Percentiles rank a stretch among this genome's conserved stretches.
Evolutionary conservation across 768 basidiomycete species (phyloP).

Genomic region (Pulveroboletus sp.): DNA sequence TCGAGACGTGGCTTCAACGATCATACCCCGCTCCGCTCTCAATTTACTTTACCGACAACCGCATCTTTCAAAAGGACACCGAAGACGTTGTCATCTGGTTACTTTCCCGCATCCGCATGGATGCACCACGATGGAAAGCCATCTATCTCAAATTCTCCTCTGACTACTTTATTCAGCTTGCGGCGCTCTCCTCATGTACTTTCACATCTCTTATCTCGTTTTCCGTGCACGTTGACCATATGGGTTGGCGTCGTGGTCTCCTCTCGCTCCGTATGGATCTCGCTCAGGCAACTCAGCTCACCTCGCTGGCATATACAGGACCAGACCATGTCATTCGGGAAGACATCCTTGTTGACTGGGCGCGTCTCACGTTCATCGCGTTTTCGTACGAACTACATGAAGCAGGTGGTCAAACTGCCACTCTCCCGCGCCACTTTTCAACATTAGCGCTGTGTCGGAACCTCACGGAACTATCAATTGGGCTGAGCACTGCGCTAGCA

Average conservation of each 20-base stretch:
- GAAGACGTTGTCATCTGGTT: slow-evolving; percentile 19
- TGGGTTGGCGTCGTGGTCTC: slow-evolving; percentile 25
- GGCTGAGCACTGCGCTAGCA: slow-evolving; percentile 10
- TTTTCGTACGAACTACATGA: slow-evolving; percentile 25
- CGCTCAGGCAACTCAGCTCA: slow-evolving; percentile 13
- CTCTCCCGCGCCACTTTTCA: slow-evolving; percentile 19
- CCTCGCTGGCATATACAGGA: slow-evolving; percentile 22
- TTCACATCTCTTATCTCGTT: slow-evolving; percentile 23
- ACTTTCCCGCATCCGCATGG: slow-evolving; percentile 14
- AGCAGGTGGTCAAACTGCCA: slow-evolving; percentile 22
- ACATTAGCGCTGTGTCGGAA: slow-evolving; percentile 14
- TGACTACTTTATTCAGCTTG: slow-evolving; percentile 21
- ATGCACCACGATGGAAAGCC: slow-evolving; percentile 24
- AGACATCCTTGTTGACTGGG: slow-evolving; percentile 22
- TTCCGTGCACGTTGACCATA: slow-evolving; percentile 25
- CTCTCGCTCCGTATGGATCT: slow-evolving; percentile 23
- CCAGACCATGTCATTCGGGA: slow-evolving; percentile 22
- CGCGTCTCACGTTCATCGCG: slow-evolving; percentile 22
- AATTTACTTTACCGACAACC: slow-evolving; percentile 24
- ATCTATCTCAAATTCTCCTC: slow-evolving; percentile 28
- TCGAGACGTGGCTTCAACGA: slow-evolving; percentile 23
- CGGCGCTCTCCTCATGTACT: slow-evolving; percentile 16
- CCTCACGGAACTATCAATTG: slow-evolving; percentile 23
- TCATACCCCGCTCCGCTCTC: slow-evolving; percentile 23
- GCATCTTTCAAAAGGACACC: slow-evolving; percentile 24